Evolutionary conservation across 2,329 filamentous ascomycete species (phyloP).

Genomic region (Pyricularia grisea): DNA sequence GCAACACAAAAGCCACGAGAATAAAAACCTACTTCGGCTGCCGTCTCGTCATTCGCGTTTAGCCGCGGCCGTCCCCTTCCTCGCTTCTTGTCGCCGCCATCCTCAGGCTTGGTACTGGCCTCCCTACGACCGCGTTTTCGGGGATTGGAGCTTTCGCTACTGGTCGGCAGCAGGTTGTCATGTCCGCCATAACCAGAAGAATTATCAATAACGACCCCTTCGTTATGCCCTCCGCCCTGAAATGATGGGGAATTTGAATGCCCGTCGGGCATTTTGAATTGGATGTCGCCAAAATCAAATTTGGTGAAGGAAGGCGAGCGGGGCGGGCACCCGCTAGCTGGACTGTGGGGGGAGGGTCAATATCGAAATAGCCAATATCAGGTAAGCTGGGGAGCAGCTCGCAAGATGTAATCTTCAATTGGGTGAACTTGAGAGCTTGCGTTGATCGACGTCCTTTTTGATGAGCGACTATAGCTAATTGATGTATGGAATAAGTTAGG

Average conservation of each 20-base stretch:
- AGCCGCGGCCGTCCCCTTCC: constrained; percentile 65
- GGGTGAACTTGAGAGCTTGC: neutral
- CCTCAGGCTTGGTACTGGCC: constrained; percentile 12
- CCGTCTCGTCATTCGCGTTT: constrained; percentile 68
- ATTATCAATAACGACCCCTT: constrained; percentile 15
- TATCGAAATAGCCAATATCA: neutral
- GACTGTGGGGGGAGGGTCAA: neutral
- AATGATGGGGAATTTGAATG: constrained; percentile 31
- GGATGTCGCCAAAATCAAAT: neutral
- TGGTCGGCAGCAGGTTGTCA: neutral
- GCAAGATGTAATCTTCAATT: neutral
- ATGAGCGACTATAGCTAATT: too few relatives aligned
- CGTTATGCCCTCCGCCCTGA: constrained; percentile 35
- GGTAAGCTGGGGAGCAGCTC: neutral
- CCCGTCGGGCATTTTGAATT: constrained; percentile 15
- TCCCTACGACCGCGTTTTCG: constrained; percentile 9
- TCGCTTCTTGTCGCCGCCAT: constrained; percentile 39
- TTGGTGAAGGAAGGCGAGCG: neutral
- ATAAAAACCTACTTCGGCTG: constrained; percentile 58
- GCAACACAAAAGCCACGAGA: neutral
- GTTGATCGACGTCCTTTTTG: neutral
- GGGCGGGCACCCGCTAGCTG: neutral
- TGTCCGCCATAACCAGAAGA: neutral
- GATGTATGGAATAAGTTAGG: neutral
- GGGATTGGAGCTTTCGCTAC: constrained; percentile 12